Evolutionary conservation across 805 yeast genomes (phyloP), one percentile per base, ranked within the genome.

Genomic region (Starmerella roubikii): DNA sequence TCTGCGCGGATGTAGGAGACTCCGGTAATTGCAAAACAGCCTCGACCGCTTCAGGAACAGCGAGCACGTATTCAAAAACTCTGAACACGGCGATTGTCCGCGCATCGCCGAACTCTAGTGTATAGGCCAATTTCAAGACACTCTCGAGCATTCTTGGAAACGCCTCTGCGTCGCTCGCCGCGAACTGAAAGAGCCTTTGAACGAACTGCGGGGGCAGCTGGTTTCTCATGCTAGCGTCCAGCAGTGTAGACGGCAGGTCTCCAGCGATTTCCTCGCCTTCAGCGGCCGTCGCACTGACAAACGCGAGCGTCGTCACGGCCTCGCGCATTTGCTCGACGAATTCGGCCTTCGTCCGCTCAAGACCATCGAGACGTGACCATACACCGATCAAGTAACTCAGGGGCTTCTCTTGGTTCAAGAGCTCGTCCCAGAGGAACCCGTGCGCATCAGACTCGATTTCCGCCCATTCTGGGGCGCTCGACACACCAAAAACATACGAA

Each of bases 201-300:
- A 33, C 28, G 22, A 37, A 32, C 9, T 10, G 6, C 22, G 4
- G 11, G 25, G 16, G 23, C 15, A 40, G 35, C 11, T 17, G 25
- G 24, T 27, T 32, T 27, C 26, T 18, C 20, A 19, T 3, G 18
- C 30, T 36, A 18, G 24, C 31, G 6, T 38, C 26, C 4, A 48
- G 32, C 33, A 37, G 24, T 13, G 39, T 25, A 19, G 30, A 6
- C 29, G 32, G 25, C 19, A 34, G 24, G 16, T 24, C 35, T n/a
- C 25, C 35, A 30, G 37, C 34, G n/a, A 46, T 22, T 2, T 34
- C 45, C 24, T 50, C 54, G 13, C 40, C 38, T 13, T 34, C 37
- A 38, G 40, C 48, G 8, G 50, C 44, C 3, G 53, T 41, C n/a
- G 47, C 51, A 21, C 45, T 36, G 3, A 49, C 21, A 23, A 41